Evolutionary conservation across 257 asterid genomes (phyloP).

Genomic region (Nicotiana tomentosiformis): DNA sequence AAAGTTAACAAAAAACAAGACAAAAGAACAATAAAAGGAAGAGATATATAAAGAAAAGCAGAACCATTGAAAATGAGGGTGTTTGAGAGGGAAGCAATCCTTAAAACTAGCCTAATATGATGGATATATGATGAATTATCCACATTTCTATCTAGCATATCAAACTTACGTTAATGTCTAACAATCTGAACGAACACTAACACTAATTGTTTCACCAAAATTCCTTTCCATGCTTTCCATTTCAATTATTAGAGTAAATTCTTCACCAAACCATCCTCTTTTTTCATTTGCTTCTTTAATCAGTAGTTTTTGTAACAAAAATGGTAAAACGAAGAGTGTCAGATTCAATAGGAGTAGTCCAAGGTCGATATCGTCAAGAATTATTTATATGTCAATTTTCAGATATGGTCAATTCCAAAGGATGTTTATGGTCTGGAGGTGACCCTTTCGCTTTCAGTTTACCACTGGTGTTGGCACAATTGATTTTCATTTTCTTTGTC

Average conservation of each 20-base stretch:
- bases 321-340: background rate
- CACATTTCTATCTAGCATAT: background rate
- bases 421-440: conserved; percentile 43
- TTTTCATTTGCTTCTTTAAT: background rate
- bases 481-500: conserved; percentile 19
- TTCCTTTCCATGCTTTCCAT: background rate
- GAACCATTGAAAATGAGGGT: background rate
- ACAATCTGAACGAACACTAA: background rate
- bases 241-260: background rate
- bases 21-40: no score
- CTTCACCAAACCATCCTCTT: background rate
- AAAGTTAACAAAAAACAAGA: background rate
- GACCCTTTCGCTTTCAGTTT: conserved; percentile 28
- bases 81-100: background rate
- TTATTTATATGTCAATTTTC: conserved; percentile 36
- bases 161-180: background rate
- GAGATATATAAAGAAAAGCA: background rate
- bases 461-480: conserved; percentile 36
- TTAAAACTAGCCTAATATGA: background rate
- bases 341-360: conserved; percentile 29
- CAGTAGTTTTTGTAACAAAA: background rate
- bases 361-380: conserved; percentile 32
- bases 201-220: background rate
- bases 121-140: conserved; percentile 5
- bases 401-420: conserved; percentile 28